A percentile compares a stretch with the other conserved stretches of the same genome.
Conservation (phyloP, 2,329 filamentous ascomycete genomes). For the Aspergillus sp. region DNA sequence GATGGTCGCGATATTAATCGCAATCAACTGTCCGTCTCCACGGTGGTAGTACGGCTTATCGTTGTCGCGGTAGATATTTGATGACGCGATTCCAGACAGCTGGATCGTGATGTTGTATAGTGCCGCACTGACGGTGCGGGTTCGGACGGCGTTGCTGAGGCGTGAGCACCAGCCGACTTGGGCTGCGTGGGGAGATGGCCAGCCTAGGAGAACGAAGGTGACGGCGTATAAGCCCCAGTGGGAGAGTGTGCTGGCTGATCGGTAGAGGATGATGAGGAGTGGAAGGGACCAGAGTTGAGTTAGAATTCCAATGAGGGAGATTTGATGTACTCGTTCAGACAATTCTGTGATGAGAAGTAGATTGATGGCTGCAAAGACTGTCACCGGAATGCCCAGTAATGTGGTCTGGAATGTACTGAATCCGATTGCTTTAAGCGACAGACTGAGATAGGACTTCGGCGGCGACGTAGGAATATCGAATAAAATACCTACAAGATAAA, state of each 20-base stretch:
- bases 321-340: slow-evolving; percentile 43
- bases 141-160: slow-evolving; percentile 59
- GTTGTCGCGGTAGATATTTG: slow-evolving; percentile 44
- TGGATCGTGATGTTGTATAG: slow-evolving; percentile 49
- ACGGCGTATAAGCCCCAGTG: slow-evolving; percentile 51
- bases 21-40: slow-evolving; percentile 50
- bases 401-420: slow-evolving; percentile 61
- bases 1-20: slow-evolving; percentile 44
- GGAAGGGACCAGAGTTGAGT: slow-evolving; percentile 59
- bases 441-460: slow-evolving; percentile 52
- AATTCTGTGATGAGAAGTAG: slow-evolving; percentile 42
- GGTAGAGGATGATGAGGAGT: slow-evolving; percentile 49
- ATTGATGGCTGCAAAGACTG: slow-evolving; percentile 30
- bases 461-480: slow-evolving; percentile 53
- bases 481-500: slow-evolving; percentile 49
- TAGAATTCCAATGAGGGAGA: slow-evolving; percentile 44
- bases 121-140: slow-evolving; percentile 56
- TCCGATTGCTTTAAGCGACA: slow-evolving; percentile 53
- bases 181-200: slow-evolving; percentile 57
- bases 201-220: slow-evolving; percentile 46
- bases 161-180: slow-evolving; percentile 40
- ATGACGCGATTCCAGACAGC: background rate
- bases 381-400: slow-evolving; percentile 55
- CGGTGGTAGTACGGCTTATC: slow-evolving; percentile 50
- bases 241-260: slow-evolving; percentile 35